Percentiles rank a stretch among this genome's conserved stretches.
Evolutionary conservation across 2,329 filamentous ascomycete species (phyloP).

Genomic region (Claviceps citrina): DNA sequence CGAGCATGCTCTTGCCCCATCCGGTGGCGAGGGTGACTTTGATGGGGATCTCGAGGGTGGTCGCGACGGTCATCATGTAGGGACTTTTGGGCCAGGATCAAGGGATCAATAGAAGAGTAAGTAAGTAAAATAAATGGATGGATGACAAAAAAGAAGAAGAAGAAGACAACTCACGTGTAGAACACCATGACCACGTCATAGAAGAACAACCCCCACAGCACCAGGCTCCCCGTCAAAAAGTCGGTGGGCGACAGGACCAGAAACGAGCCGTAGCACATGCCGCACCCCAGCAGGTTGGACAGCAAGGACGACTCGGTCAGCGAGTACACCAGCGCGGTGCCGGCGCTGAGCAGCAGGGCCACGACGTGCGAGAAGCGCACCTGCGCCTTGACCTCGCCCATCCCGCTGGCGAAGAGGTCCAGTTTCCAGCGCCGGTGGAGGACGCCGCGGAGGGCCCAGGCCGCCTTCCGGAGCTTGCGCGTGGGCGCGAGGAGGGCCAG

Average conservation of each 20-base stretch:
- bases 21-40: slow-evolving; percentile 66
- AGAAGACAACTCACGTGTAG: slow-evolving; percentile 48
- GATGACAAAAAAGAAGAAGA: neutral
- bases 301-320: slow-evolving; percentile 44
- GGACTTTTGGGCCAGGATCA: slow-evolving; percentile 40
- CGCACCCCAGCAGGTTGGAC: slow-evolving; percentile 75
- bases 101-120: too few species aligned
- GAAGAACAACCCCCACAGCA: slow-evolving; percentile 69
- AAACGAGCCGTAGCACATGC: slow-evolving; percentile 70
- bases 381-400: slow-evolving; percentile 29
- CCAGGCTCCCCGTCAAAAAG: slow-evolving; percentile 63
- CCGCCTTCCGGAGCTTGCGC: slow-evolving; percentile 10
- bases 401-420: slow-evolving; percentile 34
- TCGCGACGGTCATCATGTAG: slow-evolving; percentile 78
- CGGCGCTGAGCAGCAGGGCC: slow-evolving; percentile 38
- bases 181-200: slow-evolving; percentile 94
- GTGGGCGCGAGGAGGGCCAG: slow-evolving; percentile 20
- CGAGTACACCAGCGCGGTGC: slow-evolving; percentile 47
- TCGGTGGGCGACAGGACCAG: slow-evolving; percentile 79
- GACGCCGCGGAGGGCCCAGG: slow-evolving; percentile 37
- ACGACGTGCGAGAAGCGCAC: slow-evolving; percentile 43
- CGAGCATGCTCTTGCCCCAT: slow-evolving; percentile 64
- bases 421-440: slow-evolving; percentile 37
- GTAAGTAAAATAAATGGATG: too few species aligned
- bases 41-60: slow-evolving; percentile 77